Conservation (phyloP, 2,329 filamentous ascomycete genomes). For the Penicillium sp. region DNA sequence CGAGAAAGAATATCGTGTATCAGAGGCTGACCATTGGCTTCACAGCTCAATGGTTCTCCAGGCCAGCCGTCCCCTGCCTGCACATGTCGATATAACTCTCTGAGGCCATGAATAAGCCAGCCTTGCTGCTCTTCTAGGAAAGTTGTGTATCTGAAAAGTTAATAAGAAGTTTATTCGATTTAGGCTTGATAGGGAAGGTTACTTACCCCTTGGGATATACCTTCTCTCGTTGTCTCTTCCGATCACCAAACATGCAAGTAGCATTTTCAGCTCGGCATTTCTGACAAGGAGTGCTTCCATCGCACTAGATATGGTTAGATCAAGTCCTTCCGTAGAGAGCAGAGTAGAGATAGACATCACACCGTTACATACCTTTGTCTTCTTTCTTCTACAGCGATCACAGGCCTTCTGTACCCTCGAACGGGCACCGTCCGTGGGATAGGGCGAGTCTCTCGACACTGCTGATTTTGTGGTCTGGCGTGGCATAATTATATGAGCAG, state of each 20-base stretch:
- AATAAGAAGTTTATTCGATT: background rate
- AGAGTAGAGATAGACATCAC: background rate
- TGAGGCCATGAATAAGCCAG: background rate
- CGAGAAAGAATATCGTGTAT: background rate
- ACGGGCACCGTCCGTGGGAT: background rate
- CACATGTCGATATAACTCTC: background rate
- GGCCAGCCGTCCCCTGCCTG: background rate
- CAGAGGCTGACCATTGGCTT: background rate
- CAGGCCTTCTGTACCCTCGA: background rate
- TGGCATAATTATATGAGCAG: background rate
- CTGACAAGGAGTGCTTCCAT: background rate
- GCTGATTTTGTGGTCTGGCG: background rate
- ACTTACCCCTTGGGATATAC: background rate
- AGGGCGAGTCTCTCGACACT: background rate
- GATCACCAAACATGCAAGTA: background rate
- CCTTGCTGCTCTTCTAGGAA: background rate
- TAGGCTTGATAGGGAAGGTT: background rate
- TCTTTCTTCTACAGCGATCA: background rate
- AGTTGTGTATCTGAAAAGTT: background rate
- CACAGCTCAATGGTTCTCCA: background rate
- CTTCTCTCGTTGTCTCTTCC: background rate
- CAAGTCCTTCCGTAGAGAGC: background rate
- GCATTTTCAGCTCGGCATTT: background rate
- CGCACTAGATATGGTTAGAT: background rate
- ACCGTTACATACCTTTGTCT: background rate